Conservation (phyloP, 768 basidiomycete genomes). For the Amanita rimosa region DNA sequence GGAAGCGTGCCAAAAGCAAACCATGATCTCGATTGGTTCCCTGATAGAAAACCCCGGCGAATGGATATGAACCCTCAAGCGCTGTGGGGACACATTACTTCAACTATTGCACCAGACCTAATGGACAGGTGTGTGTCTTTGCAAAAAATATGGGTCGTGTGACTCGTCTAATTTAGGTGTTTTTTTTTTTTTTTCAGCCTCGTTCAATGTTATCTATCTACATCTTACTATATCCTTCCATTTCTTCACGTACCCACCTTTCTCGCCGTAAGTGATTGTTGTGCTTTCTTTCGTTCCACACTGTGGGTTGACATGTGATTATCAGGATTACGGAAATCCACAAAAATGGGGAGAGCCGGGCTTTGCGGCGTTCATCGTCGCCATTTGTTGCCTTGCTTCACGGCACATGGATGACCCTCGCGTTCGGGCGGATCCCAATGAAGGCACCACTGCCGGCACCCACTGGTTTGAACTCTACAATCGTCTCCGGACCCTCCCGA, state of each 20-base stretch:
- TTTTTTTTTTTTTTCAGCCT: constrained; percentile 28
- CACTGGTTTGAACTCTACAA: constrained; percentile 89
- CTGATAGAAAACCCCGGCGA: constrained; percentile 62
- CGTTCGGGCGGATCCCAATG: constrained; percentile 70
- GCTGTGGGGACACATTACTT: constrained; percentile 80
- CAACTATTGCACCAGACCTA: constrained; percentile 76
- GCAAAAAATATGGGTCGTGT: constrained; percentile 4
- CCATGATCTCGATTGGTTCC: constrained; percentile 60
- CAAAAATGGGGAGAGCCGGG: constrained; percentile 94
- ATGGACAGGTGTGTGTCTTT: constrained; percentile 74
- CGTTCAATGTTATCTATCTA: constrained; percentile 79
- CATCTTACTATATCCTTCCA: constrained; percentile 87
- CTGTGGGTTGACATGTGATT: constrained; percentile 7
- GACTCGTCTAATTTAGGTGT: not conserved
- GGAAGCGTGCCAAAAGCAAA: constrained; percentile 17
- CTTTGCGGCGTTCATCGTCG: constrained; percentile 89
- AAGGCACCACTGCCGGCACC: constrained; percentile 82
- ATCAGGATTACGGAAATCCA: constrained; percentile 85
- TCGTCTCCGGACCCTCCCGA: constrained; percentile 78
- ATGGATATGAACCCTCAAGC: constrained; percentile 81
- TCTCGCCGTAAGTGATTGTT: constrained; percentile 41
- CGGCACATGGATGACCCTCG: constrained; percentile 89
- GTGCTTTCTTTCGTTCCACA: constrained; percentile 10
- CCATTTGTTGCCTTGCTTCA: constrained; percentile 84
- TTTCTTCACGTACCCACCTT: constrained; percentile 90